Evolutionary conservation across 2,329 filamentous ascomycete species (phyloP).

Genomic region (Fusarium scirpi): DNA sequence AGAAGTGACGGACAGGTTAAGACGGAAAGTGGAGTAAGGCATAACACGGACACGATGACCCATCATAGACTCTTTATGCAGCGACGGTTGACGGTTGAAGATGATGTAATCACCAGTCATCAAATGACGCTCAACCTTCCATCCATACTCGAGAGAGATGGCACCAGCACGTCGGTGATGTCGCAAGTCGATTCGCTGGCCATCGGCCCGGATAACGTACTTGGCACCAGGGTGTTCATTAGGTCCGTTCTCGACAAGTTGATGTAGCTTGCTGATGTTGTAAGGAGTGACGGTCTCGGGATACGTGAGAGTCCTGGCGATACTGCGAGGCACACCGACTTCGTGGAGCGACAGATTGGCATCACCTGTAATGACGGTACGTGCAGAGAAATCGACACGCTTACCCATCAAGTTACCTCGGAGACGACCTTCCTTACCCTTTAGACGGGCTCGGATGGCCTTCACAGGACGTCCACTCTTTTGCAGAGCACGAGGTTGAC

Average conservation of each 20-base stretch:
- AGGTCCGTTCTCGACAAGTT: slow-evolving; percentile 91
- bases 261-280: slow-evolving; percentile 93
- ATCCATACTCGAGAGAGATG: slow-evolving; percentile 91
- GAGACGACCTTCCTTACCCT: slow-evolving; percentile 98
- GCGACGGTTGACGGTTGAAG: slow-evolving; percentile 98
- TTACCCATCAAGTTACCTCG: slow-evolving; percentile 99
- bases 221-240: slow-evolving; percentile 96
- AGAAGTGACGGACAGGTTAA: slow-evolving; percentile 97
- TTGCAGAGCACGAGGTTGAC: slow-evolving; percentile 92
- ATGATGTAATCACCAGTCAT: slow-evolving; percentile 98
- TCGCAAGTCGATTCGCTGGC: slow-evolving; percentile 92
- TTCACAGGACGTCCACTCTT: slow-evolving; percentile 98
- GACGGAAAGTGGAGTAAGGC: slow-evolving; percentile 98
- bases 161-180: slow-evolving; percentile 90
- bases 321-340: slow-evolving; percentile 94
- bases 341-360: slow-evolving; percentile 96
- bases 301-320: slow-evolving; percentile 92
- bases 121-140: slow-evolving; percentile 98
- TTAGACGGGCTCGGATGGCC: slow-evolving; percentile 94
- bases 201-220: slow-evolving; percentile 94
- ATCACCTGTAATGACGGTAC: slow-evolving; percentile 99
- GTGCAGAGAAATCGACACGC: slow-evolving; percentile 98
- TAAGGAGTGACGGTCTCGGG: slow-evolving; percentile 97
- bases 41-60: slow-evolving; percentile 97
- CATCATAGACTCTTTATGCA: slow-evolving; percentile 99